phyloP scores from a whole-genome alignment of 2,329 filamentous ascomycete species.

The Phaeosphaeriaceae sp. region DNA sequence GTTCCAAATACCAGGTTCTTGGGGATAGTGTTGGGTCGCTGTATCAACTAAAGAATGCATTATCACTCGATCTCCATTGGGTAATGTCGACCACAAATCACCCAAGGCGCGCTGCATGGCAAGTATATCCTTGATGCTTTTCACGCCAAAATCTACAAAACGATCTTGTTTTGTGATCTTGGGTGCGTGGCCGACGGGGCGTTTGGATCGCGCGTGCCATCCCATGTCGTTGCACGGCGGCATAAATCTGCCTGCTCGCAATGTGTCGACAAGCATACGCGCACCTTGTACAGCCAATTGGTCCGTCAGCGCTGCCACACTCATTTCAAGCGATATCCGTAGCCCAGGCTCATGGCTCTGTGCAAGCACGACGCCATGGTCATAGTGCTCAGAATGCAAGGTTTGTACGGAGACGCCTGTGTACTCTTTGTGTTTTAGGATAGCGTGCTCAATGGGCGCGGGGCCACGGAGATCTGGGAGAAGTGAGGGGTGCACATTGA shows the following conservation, averaged over 20 bases:
- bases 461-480: conserved; percentile 86
- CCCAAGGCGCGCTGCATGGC: conserved; percentile 67
- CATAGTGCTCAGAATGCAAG: conserved; percentile 76
- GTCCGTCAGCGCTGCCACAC: conserved; percentile 58
- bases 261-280: conserved; percentile 69
- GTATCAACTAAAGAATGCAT: conserved; percentile 19
- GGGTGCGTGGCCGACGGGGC: conserved; percentile 62
- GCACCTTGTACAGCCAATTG: conserved; percentile 69
- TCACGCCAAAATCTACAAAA: conserved; percentile 65
- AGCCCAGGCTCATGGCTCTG: conserved; percentile 66
- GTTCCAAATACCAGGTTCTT: conserved; percentile 12
- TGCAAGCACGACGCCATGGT: conserved; percentile 76
- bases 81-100: conserved; percentile 65
- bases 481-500: conserved; percentile 93
- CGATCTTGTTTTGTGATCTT: conserved; percentile 73
- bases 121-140: conserved; percentile 62
- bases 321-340: conserved; percentile 57
- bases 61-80: conserved; percentile 37
- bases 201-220: conserved; percentile 31
- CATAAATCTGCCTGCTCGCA: conserved; percentile 69
- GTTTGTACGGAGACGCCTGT: conserved; percentile 90
- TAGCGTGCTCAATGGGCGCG: conserved; percentile 84
- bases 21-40: not conserved
- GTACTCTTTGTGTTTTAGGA: conserved; percentile 65
- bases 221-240: conserved; percentile 59